These are phyloP conservation scores for Phytopythium oedochilum DNA, from an alignment of 352 stramenopile species.

Conservation along the genomic window DNA sequence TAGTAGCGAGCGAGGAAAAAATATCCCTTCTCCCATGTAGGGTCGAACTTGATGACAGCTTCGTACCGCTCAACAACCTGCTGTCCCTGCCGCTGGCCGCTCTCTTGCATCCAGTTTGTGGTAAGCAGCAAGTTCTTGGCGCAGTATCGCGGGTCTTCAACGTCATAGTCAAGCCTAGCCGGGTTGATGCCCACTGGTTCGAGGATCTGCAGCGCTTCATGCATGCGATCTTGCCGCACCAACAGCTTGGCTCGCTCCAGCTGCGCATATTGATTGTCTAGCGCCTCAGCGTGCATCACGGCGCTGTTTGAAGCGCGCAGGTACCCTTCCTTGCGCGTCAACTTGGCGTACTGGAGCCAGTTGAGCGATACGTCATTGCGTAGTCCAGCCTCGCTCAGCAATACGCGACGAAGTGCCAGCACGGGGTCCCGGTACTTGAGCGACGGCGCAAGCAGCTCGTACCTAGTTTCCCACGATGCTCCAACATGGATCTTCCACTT, in stretches of 20 bases:
- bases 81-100: conserved; percentile 89
- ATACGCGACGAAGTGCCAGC: conserved; percentile 70
- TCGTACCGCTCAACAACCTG: conserved; percentile 94
- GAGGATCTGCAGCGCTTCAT: conserved; percentile 80
- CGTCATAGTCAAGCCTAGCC: conserved; percentile 65
- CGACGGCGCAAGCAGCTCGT: conserved; percentile 65
- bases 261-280: conserved; percentile 67
- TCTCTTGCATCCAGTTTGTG: conserved; percentile 96
- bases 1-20: conserved; percentile 91
- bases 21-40: conserved; percentile 93
- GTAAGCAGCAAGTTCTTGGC: conserved; percentile 90
- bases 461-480: conserved; percentile 62
- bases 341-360: conserved; percentile 80
- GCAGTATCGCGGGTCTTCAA: conserved; percentile 67
- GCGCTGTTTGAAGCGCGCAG: conserved; percentile 76
- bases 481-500: conserved; percentile 45
- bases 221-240: conserved; percentile 77
- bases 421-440: conserved; percentile 84
- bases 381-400: conserved; percentile 67
- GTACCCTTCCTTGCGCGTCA: conserved; percentile 81
- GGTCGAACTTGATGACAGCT: conserved; percentile 92
- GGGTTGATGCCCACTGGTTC: conserved; percentile 79
- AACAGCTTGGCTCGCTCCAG: conserved; percentile 82
- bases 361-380: conserved; percentile 67
- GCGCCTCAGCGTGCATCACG: conserved; percentile 79